Conservation (phyloP, 352 stramenopile species). For the Pythium angustatum region DNA sequence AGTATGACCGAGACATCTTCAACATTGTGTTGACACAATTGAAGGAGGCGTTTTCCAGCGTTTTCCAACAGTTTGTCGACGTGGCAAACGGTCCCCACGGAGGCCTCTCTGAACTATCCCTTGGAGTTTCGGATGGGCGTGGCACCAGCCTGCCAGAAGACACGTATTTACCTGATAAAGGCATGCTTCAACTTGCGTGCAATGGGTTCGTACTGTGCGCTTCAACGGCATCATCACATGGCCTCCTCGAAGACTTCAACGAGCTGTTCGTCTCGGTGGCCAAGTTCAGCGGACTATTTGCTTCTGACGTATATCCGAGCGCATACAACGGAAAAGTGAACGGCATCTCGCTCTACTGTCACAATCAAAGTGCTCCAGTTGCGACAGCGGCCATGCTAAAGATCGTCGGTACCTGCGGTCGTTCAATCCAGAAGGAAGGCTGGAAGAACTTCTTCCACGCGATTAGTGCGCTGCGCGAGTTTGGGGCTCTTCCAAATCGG, state of each 20-base stretch:
- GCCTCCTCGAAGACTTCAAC: conserved; percentile 60
- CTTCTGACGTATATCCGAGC: conserved; percentile 56
- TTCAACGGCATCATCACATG: conserved; percentile 55
- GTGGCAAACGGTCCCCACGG: conserved; percentile 52
- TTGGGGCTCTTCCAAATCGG: conserved; percentile 52
- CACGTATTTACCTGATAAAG: conserved; percentile 70
- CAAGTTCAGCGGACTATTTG: conserved; percentile 63
- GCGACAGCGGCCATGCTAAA: conserved; percentile 73
- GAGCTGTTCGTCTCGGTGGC: conserved; percentile 57
- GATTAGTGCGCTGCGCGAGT: conserved; percentile 59
- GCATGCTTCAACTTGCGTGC: conserved; percentile 69
- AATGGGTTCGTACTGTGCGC: conserved; percentile 74
- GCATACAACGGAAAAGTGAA: conserved; percentile 66
- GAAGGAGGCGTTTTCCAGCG: conserved; percentile 59
- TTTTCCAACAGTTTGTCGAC: conserved; percentile 74
- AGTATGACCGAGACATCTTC: conserved; percentile 78
- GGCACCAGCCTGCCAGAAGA: conserved; percentile 22
- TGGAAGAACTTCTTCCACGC: conserved; percentile 74
- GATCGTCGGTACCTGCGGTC: conserved; percentile 58
- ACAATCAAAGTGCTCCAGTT: conserved; percentile 67
- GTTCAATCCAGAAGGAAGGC: conserved; percentile 46
- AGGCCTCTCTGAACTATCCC: conserved; percentile 19
- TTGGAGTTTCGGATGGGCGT: conserved; percentile 14
- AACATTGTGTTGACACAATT: conserved; percentile 56
- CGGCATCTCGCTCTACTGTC: conserved; percentile 58